A percentile compares a stretch with the other conserved stretches of the same genome.
Evolutionary conservation across 108 stramenopile genomes (phyloP).

Genomic region (Schizochytrium sp.): DNA sequence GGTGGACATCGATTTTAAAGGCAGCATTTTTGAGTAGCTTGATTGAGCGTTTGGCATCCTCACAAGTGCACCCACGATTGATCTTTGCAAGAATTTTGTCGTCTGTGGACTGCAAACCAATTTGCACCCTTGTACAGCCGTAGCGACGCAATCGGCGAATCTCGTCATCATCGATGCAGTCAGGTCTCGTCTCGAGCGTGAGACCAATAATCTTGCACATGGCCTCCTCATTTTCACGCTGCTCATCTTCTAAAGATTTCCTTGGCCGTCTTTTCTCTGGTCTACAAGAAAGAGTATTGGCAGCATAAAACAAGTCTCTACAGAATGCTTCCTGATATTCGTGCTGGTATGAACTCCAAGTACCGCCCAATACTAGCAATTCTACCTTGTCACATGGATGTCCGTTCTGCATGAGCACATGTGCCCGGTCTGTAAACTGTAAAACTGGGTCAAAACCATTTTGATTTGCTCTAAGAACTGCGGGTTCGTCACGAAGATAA

Average conservation of each 20-base stretch:
- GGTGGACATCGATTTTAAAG: conserved; percentile 96
- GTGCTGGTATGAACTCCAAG: conserved; percentile 77
- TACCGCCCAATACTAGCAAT: conserved; percentile 96
- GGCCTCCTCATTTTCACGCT: conserved; percentile 66
- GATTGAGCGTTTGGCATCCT: conserved; percentile 89
- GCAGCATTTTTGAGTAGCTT: conserved; percentile 94
- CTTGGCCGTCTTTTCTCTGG: conserved; percentile 56
- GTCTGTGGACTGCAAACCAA: conserved; percentile 95
- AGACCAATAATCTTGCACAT: conserved; percentile 83
- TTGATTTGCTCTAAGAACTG: conserved; percentile 70
- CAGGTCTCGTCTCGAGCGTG: conserved; percentile 94
- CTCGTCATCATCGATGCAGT: conserved; percentile 70
- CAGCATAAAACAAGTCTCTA: conserved; percentile 71
- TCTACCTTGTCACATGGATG: conserved; percentile 95
- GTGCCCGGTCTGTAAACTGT: conserved; percentile 66
- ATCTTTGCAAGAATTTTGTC: conserved; percentile 92
- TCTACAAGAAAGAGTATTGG: conserved; percentile 67
- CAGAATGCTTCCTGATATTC: conserved; percentile 69
- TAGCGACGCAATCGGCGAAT: conserved; percentile 84
- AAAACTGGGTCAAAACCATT: conserved; percentile 67
- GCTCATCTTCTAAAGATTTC: conserved; percentile 62
- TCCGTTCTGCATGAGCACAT: conserved; percentile 72
- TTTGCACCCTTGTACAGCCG: conserved; percentile 97
- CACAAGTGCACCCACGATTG: conserved; percentile 94
- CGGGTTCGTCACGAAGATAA: conserved; percentile 73